phyloP scores from a whole-genome alignment of 306 rosid genomes.

The Citrullus mucosospermus region DNA sequence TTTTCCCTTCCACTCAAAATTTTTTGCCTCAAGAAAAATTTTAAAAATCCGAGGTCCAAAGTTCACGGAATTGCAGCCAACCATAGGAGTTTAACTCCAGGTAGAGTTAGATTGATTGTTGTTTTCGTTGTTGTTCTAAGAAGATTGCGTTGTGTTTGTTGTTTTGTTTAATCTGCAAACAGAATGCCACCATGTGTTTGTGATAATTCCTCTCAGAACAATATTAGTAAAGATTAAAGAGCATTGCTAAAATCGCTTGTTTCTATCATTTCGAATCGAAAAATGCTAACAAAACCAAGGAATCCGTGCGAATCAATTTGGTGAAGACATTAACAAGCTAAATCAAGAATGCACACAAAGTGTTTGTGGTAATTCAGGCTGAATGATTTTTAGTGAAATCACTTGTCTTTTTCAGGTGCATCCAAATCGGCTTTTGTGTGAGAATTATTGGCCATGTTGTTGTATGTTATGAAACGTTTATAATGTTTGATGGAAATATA shows the following conservation, averaged over 20 bases:
- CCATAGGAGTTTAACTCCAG: background rate
- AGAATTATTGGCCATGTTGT: background rate
- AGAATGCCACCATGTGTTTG: background rate
- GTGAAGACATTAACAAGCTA: background rate
- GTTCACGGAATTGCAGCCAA: conserved; percentile 6
- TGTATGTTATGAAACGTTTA: too few species aligned
- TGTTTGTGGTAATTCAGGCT: background rate
- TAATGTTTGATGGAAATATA: too few species aligned
- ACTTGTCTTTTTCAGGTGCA: background rate
- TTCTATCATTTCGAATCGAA: background rate
- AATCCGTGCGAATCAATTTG: background rate
- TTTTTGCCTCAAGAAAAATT: too few species aligned
- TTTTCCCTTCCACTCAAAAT: background rate
- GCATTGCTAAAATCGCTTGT: background rate
- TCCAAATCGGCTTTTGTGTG: background rate
- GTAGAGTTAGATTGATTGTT: background rate
- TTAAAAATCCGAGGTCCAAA: conserved; percentile 2
- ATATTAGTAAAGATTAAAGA: background rate
- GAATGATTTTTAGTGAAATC: background rate
- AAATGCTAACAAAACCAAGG: background rate
- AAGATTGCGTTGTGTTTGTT: background rate
- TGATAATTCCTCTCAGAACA: background rate
- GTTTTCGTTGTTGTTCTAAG: too few species aligned
- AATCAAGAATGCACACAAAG: too few species aligned
- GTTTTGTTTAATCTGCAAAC: background rate